A percentile compares a stretch with the other conserved stretches of the same genome.
Evolutionary conservation across 2,329 filamentous ascomycete species (phyloP).

Genomic region (Tolypocladium tropicale): DNA sequence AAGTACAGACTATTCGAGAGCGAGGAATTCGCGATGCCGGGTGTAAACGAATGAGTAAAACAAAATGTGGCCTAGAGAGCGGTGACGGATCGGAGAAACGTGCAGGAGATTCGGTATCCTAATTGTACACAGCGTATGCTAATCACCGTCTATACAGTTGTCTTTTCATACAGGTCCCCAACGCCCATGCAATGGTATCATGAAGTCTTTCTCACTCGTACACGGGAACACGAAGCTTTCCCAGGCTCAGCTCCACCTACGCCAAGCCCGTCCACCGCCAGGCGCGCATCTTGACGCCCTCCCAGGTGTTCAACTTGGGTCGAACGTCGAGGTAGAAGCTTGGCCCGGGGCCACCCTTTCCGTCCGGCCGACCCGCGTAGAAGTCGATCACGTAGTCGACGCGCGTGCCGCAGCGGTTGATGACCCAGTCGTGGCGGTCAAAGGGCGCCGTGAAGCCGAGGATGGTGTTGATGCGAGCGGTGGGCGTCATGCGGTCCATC

Average conservation of each 20-base stretch:
- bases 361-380: slow-evolving; percentile 59
- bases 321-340: slow-evolving; percentile 61
- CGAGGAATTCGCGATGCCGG: not conserved
- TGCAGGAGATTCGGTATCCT: not conserved
- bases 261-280: slow-evolving; percentile 39
- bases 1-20: not conserved
- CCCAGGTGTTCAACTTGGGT: slow-evolving; percentile 58
- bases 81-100: not conserved
- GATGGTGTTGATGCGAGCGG: slow-evolving; percentile 70
- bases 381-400: slow-evolving; percentile 98
- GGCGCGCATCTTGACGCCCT: slow-evolving; percentile 57
- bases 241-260: slow-evolving; percentile 14
- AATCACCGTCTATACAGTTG: not conserved
- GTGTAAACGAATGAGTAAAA: no score
- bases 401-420: slow-evolving; percentile 77
- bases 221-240: not conserved
- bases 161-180: not conserved
- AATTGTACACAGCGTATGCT: not conserved
- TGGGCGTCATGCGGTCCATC: slow-evolving; percentile 61
- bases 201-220: not conserved
- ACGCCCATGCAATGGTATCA: slow-evolving; percentile 1
- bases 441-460: slow-evolving; percentile 89
- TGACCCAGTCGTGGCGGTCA: slow-evolving; percentile 94
- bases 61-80: not conserved
- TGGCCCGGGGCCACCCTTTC: slow-evolving; percentile 20